Conservation (phyloP, 2,329 filamentous ascomycete species). For the Volutella citrinella region DNA sequence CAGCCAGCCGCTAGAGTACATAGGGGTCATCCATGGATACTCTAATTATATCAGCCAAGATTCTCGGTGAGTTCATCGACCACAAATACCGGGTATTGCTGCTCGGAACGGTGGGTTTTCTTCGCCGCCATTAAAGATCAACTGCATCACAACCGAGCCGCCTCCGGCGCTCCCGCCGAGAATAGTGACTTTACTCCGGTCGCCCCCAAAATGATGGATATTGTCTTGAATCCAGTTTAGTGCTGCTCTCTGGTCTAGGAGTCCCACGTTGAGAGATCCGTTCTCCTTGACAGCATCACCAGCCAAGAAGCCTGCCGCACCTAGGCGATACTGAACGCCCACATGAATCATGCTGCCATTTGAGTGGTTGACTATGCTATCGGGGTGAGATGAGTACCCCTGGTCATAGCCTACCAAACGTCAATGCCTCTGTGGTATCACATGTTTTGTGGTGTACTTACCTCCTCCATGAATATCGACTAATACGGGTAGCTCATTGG, state of each 20-base stretch:
- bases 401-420: background rate
- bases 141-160: conserved; percentile 4
- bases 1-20: conserved; percentile 2
- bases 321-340: conserved; percentile 5
- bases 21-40: conserved; percentile 7
- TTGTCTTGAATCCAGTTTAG: conserved; percentile 8
- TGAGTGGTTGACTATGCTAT: background rate
- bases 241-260: conserved; percentile 5
- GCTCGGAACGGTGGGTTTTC: conserved; percentile 5
- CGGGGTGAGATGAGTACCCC: background rate
- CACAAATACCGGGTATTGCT: conserved; percentile 5
- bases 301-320: conserved; percentile 1
- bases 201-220: conserved; percentile 7
- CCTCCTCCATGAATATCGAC: background rate
- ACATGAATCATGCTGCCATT: conserved; percentile 3
- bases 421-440: background rate
- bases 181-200: conserved; percentile 3
- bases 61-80: background rate
- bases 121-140: conserved; percentile 2
- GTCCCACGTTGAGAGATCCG: conserved; percentile 4
- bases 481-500: background rate
- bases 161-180: conserved; percentile 4
- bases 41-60: background rate
- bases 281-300: conserved; percentile 1
- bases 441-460: background rate